These are phyloP conservation scores for Tetrapisispora arboricola DNA, from an alignment of 805 yeast species.

Conservation along the genomic window DNA sequence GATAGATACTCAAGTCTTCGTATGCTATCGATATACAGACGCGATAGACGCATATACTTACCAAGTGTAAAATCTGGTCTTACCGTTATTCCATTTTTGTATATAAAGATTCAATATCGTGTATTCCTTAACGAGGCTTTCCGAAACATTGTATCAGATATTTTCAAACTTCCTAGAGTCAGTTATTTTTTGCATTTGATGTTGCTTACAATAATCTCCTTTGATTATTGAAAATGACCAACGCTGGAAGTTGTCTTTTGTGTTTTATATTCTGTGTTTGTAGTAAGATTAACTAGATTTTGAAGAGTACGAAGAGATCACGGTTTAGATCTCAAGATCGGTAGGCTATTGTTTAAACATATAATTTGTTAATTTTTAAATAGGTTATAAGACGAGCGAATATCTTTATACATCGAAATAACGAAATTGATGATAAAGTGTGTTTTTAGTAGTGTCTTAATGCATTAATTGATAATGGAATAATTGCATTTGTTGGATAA, in stretches of 20 bases:
- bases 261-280: not conserved
- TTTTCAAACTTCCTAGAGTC: not conserved
- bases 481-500: too few relatives aligned
- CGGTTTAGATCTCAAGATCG: too few relatives aligned
- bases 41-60: not conserved
- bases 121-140: not conserved
- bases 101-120: not conserved
- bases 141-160: not conserved
- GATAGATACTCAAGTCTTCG: not conserved
- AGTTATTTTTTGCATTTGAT: not conserved
- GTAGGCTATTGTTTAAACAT: too few relatives aligned
- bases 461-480: too few relatives aligned
- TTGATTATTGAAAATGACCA: not conserved
- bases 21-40: not conserved
- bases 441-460: too few relatives aligned
- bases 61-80: not conserved
- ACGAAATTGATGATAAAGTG: too few relatives aligned
- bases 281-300: not conserved
- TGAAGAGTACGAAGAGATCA: too few relatives aligned
- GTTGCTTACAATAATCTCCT: not conserved
- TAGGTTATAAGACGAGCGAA: too few relatives aligned
- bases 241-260: not conserved
- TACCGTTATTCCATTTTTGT: not conserved
- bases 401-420: too few relatives aligned
- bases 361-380: too few relatives aligned